Conservation (phyloP, 1,139 yeast species). For the Hyphopichia burtonii region DNA sequence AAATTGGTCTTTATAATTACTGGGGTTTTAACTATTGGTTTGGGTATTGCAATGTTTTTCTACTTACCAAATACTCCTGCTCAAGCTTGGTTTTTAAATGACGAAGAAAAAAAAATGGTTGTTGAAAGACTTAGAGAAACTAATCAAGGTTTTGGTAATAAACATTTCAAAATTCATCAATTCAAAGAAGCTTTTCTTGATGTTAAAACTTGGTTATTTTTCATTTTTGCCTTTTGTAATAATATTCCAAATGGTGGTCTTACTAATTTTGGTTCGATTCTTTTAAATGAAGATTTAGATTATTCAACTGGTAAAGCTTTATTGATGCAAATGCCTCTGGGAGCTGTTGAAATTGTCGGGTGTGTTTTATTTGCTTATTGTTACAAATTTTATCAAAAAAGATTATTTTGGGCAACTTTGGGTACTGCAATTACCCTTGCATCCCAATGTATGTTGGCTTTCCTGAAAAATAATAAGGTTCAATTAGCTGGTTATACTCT, state of each 20-base stretch:
- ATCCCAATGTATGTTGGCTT: slow-evolving; percentile 50
- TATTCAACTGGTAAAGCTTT: slow-evolving; percentile 26
- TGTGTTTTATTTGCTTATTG: slow-evolving; percentile 35
- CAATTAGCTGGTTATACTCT: slow-evolving; percentile 44
- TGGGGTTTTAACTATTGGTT: slow-evolving; percentile 26
- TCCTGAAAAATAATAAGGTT: slow-evolving; percentile 33
- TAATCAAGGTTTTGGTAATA: slow-evolving; percentile 55
- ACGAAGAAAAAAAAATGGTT: slow-evolving; percentile 25
- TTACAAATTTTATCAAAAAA: slow-evolving; percentile 27
- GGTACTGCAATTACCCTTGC: slow-evolving; percentile 36
- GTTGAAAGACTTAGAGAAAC: slow-evolving; percentile 27
- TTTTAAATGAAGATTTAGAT: slow-evolving; percentile 45
- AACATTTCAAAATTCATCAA: slow-evolving; percentile 53
- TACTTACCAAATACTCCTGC: slow-evolving; percentile 41
- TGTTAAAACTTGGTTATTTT: slow-evolving; percentile 43
- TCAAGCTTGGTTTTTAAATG: slow-evolving; percentile 44
- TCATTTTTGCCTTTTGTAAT: slow-evolving; percentile 22
- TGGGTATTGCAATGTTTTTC: slow-evolving; percentile 22
- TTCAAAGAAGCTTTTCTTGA: slow-evolving; percentile 53
- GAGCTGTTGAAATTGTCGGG: slow-evolving; percentile 41
- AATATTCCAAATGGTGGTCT: slow-evolving; percentile 41
- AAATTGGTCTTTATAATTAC: slow-evolving; percentile 31
- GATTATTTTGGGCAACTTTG: slow-evolving; percentile 43
- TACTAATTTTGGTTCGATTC: slow-evolving; percentile 44
- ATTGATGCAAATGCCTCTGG: slow-evolving; percentile 34